Percentiles rank a stretch among this genome's conserved stretches.
Conservation (phyloP, 1,284 basidiomycete genomes). For the Cryptococcus jaspeensis region DNA sequence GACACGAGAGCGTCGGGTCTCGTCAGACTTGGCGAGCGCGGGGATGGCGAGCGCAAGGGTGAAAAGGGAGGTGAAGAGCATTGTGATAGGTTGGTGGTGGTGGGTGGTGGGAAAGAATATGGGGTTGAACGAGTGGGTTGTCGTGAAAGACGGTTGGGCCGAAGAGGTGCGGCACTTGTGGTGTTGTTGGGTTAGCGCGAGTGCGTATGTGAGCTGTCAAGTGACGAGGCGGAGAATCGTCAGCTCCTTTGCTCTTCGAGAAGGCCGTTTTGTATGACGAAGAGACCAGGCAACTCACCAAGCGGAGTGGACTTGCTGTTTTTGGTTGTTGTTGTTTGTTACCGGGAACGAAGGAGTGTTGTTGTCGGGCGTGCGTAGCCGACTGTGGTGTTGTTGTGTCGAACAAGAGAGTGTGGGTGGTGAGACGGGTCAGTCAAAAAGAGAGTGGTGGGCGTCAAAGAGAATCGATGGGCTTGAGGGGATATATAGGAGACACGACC, state of each 20-base stretch:
- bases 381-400: neutral
- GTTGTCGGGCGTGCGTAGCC: neutral
- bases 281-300: too few species aligned
- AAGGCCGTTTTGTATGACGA: too few species aligned
- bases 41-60: neutral
- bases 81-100: neutral
- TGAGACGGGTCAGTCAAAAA: neutral
- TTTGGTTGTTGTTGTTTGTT: neutral
- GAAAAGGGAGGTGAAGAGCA: constrained; percentile 1
- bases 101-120: neutral
- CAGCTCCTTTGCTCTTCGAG: too few species aligned
- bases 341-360: neutral
- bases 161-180: constrained; percentile 4
- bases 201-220: neutral
- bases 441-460: too few species aligned
- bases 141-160: neutral
- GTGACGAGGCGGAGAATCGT: neutral
- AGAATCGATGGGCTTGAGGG: too few species aligned
- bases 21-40: neutral
- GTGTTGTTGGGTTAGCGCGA: neutral
- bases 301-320: too few species aligned
- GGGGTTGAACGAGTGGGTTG: neutral
- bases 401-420: neutral
- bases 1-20: neutral
- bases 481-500: too few species aligned